phyloP scores from a whole-genome alignment of 1,284 basidiomycete species.

The Fomitopsis palustris region DNA sequence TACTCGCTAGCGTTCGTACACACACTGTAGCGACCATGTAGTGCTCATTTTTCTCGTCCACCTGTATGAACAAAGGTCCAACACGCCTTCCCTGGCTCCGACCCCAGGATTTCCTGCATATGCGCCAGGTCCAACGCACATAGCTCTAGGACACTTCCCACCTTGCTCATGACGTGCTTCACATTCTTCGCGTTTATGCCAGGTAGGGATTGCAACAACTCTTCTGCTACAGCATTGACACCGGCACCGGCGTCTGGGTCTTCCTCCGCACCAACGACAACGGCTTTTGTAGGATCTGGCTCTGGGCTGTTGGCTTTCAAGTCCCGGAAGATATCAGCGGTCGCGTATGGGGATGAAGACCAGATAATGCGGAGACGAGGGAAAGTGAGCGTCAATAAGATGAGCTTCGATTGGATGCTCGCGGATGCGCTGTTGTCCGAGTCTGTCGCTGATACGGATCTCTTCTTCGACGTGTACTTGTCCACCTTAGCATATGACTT shows the following conservation, averaged over 20 bases:
- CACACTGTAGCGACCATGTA: no score
- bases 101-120: slow-evolving; percentile 78
- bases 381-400: slow-evolving; percentile 86
- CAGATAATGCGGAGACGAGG: slow-evolving; percentile 93
- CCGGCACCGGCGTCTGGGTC: slow-evolving; percentile 63
- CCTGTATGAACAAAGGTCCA: slow-evolving; percentile 83
- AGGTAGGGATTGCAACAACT: slow-evolving; percentile 69
- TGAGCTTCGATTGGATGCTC: slow-evolving; percentile 85
- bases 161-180: slow-evolving; percentile 80
- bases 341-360: slow-evolving; percentile 94
- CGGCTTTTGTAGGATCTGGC: slow-evolving; percentile 76
- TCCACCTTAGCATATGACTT: slow-evolving; percentile 59
- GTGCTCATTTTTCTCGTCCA: slow-evolving; percentile 27
- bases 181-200: slow-evolving; percentile 86
- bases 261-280: slow-evolving; percentile 78
- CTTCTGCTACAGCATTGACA: slow-evolving; percentile 72
- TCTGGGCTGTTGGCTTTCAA: slow-evolving; percentile 85
- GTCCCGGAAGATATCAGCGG: slow-evolving; percentile 90
- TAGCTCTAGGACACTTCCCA: slow-evolving; percentile 74
- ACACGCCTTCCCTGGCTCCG: slow-evolving; percentile 77
- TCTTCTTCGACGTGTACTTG: slow-evolving; percentile 56
- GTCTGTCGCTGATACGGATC: slow-evolving; percentile 35
- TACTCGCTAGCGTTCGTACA: no score
- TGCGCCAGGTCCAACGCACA: slow-evolving; percentile 62
- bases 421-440: slow-evolving; percentile 37